Evolutionary conservation across 768 basidiomycete species (phyloP), one percentile per base, ranked within the genome.

Genomic region (Pholiota conissans): DNA sequence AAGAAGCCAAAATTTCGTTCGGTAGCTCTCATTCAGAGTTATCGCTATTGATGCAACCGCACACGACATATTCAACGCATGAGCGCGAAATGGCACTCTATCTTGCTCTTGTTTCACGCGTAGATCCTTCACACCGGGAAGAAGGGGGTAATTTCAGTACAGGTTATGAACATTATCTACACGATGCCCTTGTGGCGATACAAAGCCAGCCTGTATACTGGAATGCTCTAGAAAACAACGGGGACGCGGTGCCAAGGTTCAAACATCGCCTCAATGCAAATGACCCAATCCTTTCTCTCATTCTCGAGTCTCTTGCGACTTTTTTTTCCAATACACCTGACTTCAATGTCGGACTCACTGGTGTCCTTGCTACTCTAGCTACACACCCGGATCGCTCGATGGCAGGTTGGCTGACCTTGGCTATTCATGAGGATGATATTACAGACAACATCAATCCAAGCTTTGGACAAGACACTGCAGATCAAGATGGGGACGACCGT

Each of bases 261-360:
- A 89, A 90, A 65, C 93, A 96, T 67, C 80, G 82, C n/a, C 75
- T 97, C 28, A 87, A 88, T 61, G 81, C 89, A 55, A 84, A 86
- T 60, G 93, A 95, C 63, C 84, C 89, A 9, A 75, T 96, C 8
- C 75, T 95, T 18, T 82, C 85, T 2, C 73, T 82, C 24, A 67
- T 96, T 49, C 80, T 97, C 45, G 85, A 89, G 52, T 81, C 81
- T 28, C 69, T 96, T 30, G 75, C 89, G 51, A 79, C 77, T 57
- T 96, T 98, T 79, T 92, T 97, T 71, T 83, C 84, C 13, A 93
- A 96, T 61, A 79, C 89, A 0, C 86, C 95, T 11, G 90, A 95
- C 62, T 85, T 82, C 70, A 98, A 98, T 68, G 84, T 98, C 52
- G 89, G 90, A 0, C 72, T 98, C 60, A 97, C 93, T 3, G 91